Evolutionary conservation across 371 early-diverging fungal genomes (phyloP).

Genomic region (Lichtheimia corymbifera): DNA sequence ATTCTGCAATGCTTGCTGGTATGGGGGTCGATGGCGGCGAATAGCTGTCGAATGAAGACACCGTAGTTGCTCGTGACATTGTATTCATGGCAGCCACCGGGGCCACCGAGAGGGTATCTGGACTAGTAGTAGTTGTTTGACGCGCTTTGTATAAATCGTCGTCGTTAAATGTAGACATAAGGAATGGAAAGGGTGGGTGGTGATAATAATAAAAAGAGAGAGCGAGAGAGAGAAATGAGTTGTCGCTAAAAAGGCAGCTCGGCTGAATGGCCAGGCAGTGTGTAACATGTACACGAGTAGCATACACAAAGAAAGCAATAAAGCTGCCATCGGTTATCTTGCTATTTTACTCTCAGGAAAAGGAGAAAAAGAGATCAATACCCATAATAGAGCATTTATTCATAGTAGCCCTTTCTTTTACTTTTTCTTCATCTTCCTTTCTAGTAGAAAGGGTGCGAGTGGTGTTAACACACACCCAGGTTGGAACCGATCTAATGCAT

Average conservation of each 20-base stretch:
- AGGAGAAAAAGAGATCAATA: no score
- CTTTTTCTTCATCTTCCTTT: no score
- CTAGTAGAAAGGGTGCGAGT: no score
- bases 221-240: neutral
- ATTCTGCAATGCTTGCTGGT: conserved; percentile 19
- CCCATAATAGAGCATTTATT: no score
- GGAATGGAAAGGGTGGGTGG: neutral
- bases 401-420: no score
- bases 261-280: no score
- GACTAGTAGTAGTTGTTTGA: neutral
- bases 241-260: neutral
- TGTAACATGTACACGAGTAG: neutral
- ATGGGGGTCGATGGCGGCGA: conserved; percentile 24
- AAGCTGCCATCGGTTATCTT: neutral
- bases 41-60: conserved; percentile 5
- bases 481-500: no score
- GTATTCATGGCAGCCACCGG: conserved; percentile 9
- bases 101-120: conserved; percentile 1
- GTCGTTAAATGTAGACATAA: neutral
- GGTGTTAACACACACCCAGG: no score
- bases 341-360: conserved; percentile 1
- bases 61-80: neutral
- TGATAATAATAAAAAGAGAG: no score
- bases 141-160: neutral
- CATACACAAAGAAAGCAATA: conserved; percentile 5